Percentiles rank a stretch among this genome's conserved stretches.
phyloP scores from a whole-genome alignment of 2,329 filamentous ascomycete species.

The Amylocarpus encephaloides region DNA sequence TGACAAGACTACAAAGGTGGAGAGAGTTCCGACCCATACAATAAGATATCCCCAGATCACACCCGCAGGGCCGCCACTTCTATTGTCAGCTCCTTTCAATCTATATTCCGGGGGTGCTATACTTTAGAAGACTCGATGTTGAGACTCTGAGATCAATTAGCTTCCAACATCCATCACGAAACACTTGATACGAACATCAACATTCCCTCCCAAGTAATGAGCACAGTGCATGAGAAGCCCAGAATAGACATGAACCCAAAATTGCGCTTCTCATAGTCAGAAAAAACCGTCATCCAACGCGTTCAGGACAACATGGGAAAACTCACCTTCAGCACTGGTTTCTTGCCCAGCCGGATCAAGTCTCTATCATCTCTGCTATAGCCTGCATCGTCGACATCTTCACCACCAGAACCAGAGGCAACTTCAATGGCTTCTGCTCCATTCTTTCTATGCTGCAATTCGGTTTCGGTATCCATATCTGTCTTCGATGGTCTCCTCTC shows the following conservation, averaged over 20 bases:
- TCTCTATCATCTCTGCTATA: not conserved
- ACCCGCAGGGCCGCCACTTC: conserved; percentile 26
- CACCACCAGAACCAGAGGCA: too few species aligned
- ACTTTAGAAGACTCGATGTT: not conserved
- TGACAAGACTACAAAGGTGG: conserved; percentile 17
- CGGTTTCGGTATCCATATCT: too few species aligned
- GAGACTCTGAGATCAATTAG: not conserved
- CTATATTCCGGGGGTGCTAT: not conserved
- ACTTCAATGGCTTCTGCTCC: too few species aligned
- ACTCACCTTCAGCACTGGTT: not conserved
- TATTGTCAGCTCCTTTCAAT: not conserved
- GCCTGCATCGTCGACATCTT: too few species aligned
- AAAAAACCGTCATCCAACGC: not conserved
- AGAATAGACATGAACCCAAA: conserved; percentile 37
- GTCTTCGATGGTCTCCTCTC: too few species aligned
- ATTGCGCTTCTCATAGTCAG: conserved; percentile 26
- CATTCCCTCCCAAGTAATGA: conserved; percentile 38
- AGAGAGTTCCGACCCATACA: conserved; percentile 25
- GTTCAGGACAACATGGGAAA: not conserved
- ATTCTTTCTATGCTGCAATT: too few species aligned
- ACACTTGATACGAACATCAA: conserved; percentile 3
- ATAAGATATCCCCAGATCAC: conserved; percentile 35
- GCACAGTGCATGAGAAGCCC: conserved; percentile 36
- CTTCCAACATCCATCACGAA: not conserved
- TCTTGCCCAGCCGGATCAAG: not conserved